phyloP scores from a whole-genome alignment of 2,329 filamentous ascomycete species.

The Botryotinia convoluta region DNA sequence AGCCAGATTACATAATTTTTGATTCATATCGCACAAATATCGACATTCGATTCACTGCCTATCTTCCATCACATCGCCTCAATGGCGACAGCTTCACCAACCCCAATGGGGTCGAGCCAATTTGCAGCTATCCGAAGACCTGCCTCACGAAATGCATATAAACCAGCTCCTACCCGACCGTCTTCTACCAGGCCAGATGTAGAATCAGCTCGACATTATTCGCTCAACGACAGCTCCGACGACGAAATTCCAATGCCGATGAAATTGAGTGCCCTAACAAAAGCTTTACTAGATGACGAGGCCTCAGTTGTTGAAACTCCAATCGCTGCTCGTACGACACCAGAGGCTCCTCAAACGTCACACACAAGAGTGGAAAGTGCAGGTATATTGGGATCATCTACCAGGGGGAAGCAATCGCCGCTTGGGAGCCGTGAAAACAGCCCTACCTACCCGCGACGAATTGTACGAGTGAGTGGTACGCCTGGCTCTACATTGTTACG shows the following conservation, averaged over 20 bases:
- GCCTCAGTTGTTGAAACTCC: conserved; percentile 36
- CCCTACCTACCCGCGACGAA: conserved; percentile 32
- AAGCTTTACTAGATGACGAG: conserved; percentile 72
- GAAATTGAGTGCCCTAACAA: conserved; percentile 90
- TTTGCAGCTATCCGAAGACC: conserved; percentile 51
- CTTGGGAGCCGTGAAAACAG: conserved; percentile 28
- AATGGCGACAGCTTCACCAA: conserved; percentile 56
- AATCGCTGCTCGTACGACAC: conserved; percentile 23
- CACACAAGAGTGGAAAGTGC: conserved; percentile 27
- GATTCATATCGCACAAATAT: conserved; percentile 20
- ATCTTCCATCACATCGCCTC: neutral
- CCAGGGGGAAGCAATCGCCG: conserved; percentile 22
- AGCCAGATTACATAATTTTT: conserved; percentile 23
- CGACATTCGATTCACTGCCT: neutral
- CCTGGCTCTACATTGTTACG: conserved; percentile 33
- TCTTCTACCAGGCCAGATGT: conserved; percentile 30
- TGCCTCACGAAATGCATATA: conserved; percentile 52
- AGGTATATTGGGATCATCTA: conserved; percentile 9
- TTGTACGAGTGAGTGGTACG: conserved; percentile 38
- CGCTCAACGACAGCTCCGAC: conserved; percentile 81
- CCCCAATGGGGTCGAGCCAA: conserved; percentile 50
- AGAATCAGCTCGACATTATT: conserved; percentile 45
- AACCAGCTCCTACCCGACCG: conserved; percentile 50
- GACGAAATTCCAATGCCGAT: conserved; percentile 86
- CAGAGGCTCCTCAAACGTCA: conserved; percentile 24